These are phyloP conservation scores for Pluteus cervinus DNA, from an alignment of 768 basidiomycete species.

Conservation along the genomic window DNA sequence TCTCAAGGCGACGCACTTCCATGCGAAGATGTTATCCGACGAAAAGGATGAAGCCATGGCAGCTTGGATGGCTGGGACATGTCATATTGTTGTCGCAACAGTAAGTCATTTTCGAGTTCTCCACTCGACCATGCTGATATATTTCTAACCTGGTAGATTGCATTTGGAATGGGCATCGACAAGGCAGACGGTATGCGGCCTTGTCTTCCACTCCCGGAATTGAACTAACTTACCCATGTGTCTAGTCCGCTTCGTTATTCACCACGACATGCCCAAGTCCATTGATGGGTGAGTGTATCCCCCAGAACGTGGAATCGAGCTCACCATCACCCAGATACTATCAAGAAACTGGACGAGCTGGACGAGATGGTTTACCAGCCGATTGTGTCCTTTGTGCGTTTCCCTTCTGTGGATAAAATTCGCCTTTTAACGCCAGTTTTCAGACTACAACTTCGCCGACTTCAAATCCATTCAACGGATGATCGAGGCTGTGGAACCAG, in stretches of 20 bases:
- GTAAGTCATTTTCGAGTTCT: conserved; percentile 33
- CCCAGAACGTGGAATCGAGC: background rate
- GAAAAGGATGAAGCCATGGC: conserved; percentile 60
- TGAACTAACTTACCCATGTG: conserved; percentile 5
- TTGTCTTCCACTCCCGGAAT: background rate
- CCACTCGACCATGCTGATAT: conserved; percentile 3
- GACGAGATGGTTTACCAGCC: conserved; percentile 80
- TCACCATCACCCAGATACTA: conserved; percentile 52
- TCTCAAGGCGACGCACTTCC: conserved; percentile 73
- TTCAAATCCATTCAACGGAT: conserved; percentile 47
- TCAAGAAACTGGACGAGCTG: conserved; percentile 96
- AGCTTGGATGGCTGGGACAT: conserved; percentile 68
- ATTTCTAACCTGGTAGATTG: conserved; percentile 48
- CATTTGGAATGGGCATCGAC: conserved; percentile 98
- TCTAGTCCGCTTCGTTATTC: conserved; percentile 88
- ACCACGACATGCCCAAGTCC: conserved; percentile 74
- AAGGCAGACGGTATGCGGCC: conserved; percentile 60
- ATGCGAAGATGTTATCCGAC: conserved; percentile 64
- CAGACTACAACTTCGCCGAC: conserved; percentile 67
- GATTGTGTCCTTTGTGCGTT: conserved; percentile 82
- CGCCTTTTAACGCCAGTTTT: conserved; percentile 2
- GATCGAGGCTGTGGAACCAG: conserved; percentile 51
- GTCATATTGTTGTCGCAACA: conserved; percentile 89
- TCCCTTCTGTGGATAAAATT: background rate
- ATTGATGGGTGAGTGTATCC: conserved; percentile 63